A percentile compares a stretch with the other conserved stretches of the same genome.
Evolutionary conservation across 495 filamentous ascomycete species (phyloP).

Genomic region (Tuber melanosporum): DNA sequence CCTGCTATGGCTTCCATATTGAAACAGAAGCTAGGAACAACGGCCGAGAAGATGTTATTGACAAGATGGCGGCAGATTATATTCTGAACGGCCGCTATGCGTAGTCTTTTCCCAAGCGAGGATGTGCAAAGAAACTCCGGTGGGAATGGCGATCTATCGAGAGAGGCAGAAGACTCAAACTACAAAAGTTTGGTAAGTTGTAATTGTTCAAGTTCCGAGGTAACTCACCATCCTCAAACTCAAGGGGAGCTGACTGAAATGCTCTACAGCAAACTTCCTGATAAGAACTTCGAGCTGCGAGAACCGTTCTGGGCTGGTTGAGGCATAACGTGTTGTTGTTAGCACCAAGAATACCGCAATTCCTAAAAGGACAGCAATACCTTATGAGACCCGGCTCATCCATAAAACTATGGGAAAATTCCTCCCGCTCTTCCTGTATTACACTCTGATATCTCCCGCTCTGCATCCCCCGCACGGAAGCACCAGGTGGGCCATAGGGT

Average conservation of each 20-base stretch:
- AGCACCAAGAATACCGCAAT: background rate
- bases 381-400: background rate
- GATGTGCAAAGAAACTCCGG: background rate
- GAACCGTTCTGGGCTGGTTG: background rate
- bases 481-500: background rate
- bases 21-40: background rate
- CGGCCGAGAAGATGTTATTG: background rate
- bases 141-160: background rate
- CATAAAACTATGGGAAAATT: background rate
- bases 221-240: background rate
- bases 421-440: background rate
- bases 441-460: background rate
- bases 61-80: background rate
- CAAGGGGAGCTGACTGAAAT: background rate
- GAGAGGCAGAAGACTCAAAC: background rate
- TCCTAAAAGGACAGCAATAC: background rate
- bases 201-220: background rate
- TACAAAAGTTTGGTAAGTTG: background rate
- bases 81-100: background rate
- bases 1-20: background rate
- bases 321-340: background rate
- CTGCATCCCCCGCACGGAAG: background rate
- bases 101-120: background rate
- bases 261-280: background rate
- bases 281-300: background rate